Base-by-base conservation (phyloP, 371 early-diverging fungal species). In the Mortierella polycephala region DNA sequence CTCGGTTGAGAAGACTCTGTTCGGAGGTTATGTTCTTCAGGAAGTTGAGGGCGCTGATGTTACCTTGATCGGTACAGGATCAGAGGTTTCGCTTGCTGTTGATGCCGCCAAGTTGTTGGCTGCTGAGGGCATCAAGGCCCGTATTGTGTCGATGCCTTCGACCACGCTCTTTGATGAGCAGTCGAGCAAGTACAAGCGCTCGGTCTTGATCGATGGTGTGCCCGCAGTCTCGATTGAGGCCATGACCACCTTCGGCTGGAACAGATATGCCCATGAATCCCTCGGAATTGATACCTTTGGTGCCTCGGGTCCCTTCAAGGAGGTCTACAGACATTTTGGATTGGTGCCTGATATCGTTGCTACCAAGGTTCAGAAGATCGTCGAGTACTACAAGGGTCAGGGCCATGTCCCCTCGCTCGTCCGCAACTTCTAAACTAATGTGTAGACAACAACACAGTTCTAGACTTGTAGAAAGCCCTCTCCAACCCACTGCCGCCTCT, bases 261-360 rank as follows among this genome's bases (percentile, higher is more conserved):
- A 86, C 74, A 93, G 93, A 75, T 99, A 98, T 81, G 90, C 96
- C 45, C 96, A 96, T 75, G 89, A 91, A 45, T 89, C 90, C n/a
- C 87, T 98, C 69, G 99, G 99, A 64, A 92, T 99, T 85, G 94
- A 92, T 71, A 88, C 91, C 18, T 99, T 99, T 83, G 99, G 99
- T 67, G 84, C 91, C n/a, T 96, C 96, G 60, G 99, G 89, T 20
- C 96, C 97, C 18, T 90, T 86, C 83, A 77, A 88, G 81, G 79
- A 91, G 46, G 84, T 96, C 20, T 97, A 93, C 86, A 86, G 91
- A 80, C 88, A 93, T 82, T 95, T 95, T 81, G 93, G 89, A 18
- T 84, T 97, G 59, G 92, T 92, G 18, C 91, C 93, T 61, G 94
- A 94, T 41, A 87, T 82, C 45, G 83, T 95, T 68, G 90, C 92